Conservation (phyloP, 345 rosid species). For the Microcos paniculata region DNA sequence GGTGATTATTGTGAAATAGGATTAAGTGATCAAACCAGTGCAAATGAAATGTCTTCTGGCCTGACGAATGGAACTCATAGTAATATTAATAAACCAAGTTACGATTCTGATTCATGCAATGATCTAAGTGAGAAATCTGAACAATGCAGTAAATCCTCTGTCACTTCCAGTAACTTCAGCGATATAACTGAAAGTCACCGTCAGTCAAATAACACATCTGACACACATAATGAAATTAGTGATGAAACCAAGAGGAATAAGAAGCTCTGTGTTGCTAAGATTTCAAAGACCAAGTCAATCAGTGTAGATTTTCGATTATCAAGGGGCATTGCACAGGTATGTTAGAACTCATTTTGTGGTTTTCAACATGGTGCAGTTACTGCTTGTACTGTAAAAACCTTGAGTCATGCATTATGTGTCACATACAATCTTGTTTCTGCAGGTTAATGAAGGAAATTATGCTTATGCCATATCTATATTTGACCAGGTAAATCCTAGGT, state of each 20-base stretch:
- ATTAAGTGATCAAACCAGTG: constrained; percentile 34
- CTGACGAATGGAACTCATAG: constrained; percentile 39
- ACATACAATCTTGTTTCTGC: constrained; percentile 24
- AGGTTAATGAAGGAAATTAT: constrained; percentile 99
- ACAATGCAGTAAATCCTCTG: constrained; percentile 36
- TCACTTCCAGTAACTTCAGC: constrained; percentile 35
- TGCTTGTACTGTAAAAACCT: background rate
- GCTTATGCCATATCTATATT: constrained; percentile 77
- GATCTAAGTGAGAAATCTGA: constrained; percentile 34
- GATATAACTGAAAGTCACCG: constrained; percentile 40
- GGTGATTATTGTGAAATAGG: constrained; percentile 32
- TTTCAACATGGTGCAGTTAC: background rate
- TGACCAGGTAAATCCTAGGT: constrained; percentile 61
- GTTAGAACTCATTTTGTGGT: background rate
- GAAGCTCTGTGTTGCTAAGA: constrained; percentile 58
- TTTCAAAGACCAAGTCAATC: constrained; percentile 73
- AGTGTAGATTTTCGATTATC: constrained; percentile 92
- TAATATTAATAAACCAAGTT: constrained; percentile 29
- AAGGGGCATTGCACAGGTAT: constrained; percentile 96
- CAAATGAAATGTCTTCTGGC: constrained; percentile 33
- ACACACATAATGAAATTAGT: constrained; percentile 32
- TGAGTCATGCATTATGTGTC: constrained; percentile 15
- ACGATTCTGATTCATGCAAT: constrained; percentile 37
- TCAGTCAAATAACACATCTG: constrained; percentile 39
- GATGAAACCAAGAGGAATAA: constrained; percentile 54